Evolutionary conservation across 129 eudicot genomes (phyloP).

Genomic region (Mikania micrantha): DNA sequence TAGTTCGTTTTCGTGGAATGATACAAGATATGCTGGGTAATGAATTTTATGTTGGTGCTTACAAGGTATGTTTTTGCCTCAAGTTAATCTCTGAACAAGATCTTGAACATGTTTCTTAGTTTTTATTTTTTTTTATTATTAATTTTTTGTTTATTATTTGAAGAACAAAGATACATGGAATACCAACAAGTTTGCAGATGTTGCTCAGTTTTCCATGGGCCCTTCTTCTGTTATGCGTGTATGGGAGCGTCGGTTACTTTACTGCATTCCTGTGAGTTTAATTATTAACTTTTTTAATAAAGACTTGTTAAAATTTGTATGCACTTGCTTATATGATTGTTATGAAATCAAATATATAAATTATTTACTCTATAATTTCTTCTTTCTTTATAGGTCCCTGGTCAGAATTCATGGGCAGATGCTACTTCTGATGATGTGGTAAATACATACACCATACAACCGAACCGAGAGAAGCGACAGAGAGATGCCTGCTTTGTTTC

Average conservation of each 20-base stretch:
- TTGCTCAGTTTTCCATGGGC: slow-evolving; percentile 41
- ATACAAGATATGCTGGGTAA: slow-evolving; percentile 92
- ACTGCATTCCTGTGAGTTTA: slow-evolving; percentile 92
- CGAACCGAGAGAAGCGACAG: slow-evolving; percentile 69
- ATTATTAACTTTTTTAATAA: no score
- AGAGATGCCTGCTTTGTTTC: slow-evolving; percentile 51
- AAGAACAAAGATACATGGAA: slow-evolving; percentile 70
- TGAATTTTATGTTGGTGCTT: slow-evolving; percentile 89
- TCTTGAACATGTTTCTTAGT: not conserved
- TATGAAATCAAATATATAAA: not conserved
- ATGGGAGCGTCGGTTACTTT: slow-evolving; percentile 88
- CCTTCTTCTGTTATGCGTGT: slow-evolving; percentile 48
- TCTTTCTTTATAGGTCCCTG: slow-evolving; percentile 62
- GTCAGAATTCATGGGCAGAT: slow-evolving; percentile 72
- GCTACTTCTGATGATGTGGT: slow-evolving; percentile 27
- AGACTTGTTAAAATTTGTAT: not conserved
- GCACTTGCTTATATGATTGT: not conserved
- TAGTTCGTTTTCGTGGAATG: slow-evolving; percentile 90
- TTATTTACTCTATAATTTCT: not conserved
- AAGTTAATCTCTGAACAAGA: not conserved
- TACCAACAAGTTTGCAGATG: slow-evolving; percentile 82
- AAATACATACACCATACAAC: slow-evolving; percentile 20
- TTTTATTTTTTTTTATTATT: not conserved
- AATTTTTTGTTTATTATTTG: not conserved
- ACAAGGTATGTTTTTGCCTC: slow-evolving; percentile 47